phyloP scores from a whole-genome alignment of 352 stramenopile species.

The Aphanomyces invadans region DNA sequence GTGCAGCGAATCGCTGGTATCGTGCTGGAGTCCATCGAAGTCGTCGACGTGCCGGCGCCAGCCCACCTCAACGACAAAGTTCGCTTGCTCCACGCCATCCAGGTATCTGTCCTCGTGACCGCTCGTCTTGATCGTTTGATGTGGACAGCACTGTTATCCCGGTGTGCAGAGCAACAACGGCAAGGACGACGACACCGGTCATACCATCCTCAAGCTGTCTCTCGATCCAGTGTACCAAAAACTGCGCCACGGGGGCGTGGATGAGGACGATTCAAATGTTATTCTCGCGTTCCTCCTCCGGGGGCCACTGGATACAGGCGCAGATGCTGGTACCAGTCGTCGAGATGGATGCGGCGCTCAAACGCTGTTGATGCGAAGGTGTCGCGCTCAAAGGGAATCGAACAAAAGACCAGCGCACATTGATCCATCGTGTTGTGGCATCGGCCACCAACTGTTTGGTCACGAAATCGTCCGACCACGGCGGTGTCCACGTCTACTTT shows the following conservation, averaged over 20 bases:
- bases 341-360: conserved; percentile 5
- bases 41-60: conserved; percentile 27
- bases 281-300: conserved; percentile 54
- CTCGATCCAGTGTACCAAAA: conserved; percentile 68
- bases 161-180: conserved; percentile 47
- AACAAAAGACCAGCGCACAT: conserved; percentile 50
- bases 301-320: conserved; percentile 32
- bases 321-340: conserved; percentile 31
- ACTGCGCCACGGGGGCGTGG: conserved; percentile 44
- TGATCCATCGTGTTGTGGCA: conserved; percentile 55
- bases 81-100: conserved; percentile 64
- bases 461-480: conserved; percentile 49
- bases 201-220: conserved; percentile 39
- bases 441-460: conserved; percentile 48
- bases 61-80: conserved; percentile 48
- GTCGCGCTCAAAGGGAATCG: conserved; percentile 51
- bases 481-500: conserved; percentile 46
- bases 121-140: not conserved
- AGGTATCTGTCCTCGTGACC: conserved; percentile 32
- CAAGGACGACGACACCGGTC: conserved; percentile 18
- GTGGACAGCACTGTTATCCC: conserved; percentile 48
- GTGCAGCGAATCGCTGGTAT: conserved; percentile 29
- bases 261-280: conserved; percentile 36
- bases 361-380: conserved; percentile 25
- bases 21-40: conserved; percentile 24